Conservation (phyloP, 768 basidiomycete species). For the Rhizopogon rudus region DNA sequence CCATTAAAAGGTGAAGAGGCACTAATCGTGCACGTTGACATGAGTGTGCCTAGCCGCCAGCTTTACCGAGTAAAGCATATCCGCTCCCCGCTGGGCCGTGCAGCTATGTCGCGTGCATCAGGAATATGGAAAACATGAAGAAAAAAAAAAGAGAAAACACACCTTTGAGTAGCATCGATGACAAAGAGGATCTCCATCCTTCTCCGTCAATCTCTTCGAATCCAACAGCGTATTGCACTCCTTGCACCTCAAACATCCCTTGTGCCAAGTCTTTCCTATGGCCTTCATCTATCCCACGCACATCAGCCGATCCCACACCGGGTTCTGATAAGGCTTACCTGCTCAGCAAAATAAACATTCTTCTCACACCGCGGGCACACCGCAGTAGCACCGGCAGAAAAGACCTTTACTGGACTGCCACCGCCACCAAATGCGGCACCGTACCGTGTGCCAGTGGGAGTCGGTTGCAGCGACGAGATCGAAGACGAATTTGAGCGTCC, state of each 20-base stretch:
- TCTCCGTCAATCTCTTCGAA: conserved; percentile 67
- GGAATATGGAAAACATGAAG: neutral
- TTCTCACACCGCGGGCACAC: conserved; percentile 64
- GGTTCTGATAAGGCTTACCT: conserved; percentile 35
- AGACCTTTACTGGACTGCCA: conserved; percentile 40
- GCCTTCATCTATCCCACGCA: conserved; percentile 58
- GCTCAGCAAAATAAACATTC: conserved; percentile 84
- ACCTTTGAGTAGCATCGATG: conserved; percentile 71
- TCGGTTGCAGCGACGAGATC: conserved; percentile 32
- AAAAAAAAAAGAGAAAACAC: neutral
- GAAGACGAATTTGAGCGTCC: neutral
- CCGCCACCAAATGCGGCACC: conserved; percentile 48
- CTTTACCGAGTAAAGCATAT: conserved; percentile 63
- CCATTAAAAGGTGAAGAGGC: neutral
- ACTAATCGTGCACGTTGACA: no score
- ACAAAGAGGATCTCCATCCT: conserved; percentile 69
- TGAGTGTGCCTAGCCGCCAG: conserved; percentile 31
- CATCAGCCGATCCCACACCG: conserved; percentile 4
- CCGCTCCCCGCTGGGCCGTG: conserved; percentile 72
- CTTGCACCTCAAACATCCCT: conserved; percentile 69
- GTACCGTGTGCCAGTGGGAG: conserved; percentile 62
- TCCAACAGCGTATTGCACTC: conserved; percentile 69
- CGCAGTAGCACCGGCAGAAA: conserved; percentile 42
- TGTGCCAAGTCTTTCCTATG: conserved; percentile 77
- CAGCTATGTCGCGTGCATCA: conserved; percentile 34